phyloP scores from a whole-genome alignment of 164 flowering plant species.

The Houttuynia cordata region DNA sequence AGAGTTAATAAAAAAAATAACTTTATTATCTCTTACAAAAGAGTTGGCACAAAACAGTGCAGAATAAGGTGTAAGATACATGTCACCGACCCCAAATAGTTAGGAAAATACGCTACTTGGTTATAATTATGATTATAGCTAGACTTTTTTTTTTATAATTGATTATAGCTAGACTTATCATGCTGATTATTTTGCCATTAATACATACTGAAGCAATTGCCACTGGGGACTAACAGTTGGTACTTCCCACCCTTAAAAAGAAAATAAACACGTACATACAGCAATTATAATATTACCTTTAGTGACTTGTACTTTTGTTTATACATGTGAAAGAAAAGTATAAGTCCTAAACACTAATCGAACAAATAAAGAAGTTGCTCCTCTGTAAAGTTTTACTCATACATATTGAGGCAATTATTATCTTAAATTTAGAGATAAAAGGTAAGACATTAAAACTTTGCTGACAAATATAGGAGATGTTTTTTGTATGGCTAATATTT shows the following conservation, averaged over 20 bases:
- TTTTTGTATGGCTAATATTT: no score
- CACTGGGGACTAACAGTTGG: slow-evolving; percentile 37
- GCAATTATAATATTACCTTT: slow-evolving; percentile 20
- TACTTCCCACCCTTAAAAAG: slow-evolving; percentile 38
- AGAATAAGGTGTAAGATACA: no score
- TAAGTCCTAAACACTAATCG: slow-evolving; percentile 88
- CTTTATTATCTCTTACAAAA: no score
- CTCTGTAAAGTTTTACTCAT: slow-evolving; percentile 85
- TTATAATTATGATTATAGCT: no score
- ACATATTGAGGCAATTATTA: slow-evolving; percentile 25
- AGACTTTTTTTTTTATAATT: no score
- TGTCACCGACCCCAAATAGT: no score
- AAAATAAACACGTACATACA: neutral
- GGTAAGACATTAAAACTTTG: no score
- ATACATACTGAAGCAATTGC: slow-evolving; percentile 73
- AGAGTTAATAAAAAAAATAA: no score
- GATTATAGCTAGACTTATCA: slow-evolving; percentile 78
- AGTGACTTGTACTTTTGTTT: slow-evolving; percentile 61
- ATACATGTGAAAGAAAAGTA: slow-evolving; percentile 75
- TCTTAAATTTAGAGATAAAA: no score
- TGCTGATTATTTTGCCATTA: slow-evolving; percentile 73
- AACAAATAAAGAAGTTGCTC: slow-evolving; percentile 84
- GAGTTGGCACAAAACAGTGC: no score
- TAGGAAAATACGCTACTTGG: no score
- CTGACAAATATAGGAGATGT: no score